Base-by-base conservation (phyloP, 2,329 filamentous ascomycete genomes). In the Kalmusia sp. region DNA sequence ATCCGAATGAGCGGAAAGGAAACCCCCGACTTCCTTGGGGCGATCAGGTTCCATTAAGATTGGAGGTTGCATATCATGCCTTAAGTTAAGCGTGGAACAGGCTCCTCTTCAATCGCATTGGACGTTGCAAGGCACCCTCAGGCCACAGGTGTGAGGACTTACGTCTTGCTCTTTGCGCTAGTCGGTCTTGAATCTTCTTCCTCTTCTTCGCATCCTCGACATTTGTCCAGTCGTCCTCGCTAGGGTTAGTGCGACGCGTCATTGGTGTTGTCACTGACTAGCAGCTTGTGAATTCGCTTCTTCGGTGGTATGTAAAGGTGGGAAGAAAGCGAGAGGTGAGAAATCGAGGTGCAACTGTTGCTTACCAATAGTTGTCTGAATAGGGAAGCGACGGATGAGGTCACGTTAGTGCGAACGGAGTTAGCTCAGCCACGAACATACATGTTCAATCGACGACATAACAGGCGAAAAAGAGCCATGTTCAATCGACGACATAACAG, bases 101-200 rank as follows among this genome's bases (percentile, higher is more conserved):
- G 8, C 14, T 30, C 15, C 11, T 38, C 22, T n/a, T 37, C 28
- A 38, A 34, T 34, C 44, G 38, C 33, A 19, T 6, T 6, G 17
- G n/a, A n/a, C 9, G 9, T 15, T 14, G 21, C 4, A 37, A 27
- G 21, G 24, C 24, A 21, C 30, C 28, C 22, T 11, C 33, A 28
- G 33, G 41, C 25, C n/a, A 38, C 11, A 37, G 27, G 44, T 43
- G 24, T 12, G 30, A 22, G n/a, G 17, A 62, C 65, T 59, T 62
- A 75, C 73, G 55, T 60, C 73, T 62, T 19, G 72, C 73, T 62
- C 74, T 61, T 54, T 76, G 73, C 21, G 75, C 75, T 35, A 76
- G 54, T 38, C 72, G 63, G 58, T 76, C 73, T 58, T 76, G 73
- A n/a, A 76, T 74, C 44, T 73, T 68, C 58, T 77, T 76, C 33